Evolutionary conservation across 2,329 filamentous ascomycete species (phyloP).

Genomic region (Neofusicoccum kwambonambiense): DNA sequence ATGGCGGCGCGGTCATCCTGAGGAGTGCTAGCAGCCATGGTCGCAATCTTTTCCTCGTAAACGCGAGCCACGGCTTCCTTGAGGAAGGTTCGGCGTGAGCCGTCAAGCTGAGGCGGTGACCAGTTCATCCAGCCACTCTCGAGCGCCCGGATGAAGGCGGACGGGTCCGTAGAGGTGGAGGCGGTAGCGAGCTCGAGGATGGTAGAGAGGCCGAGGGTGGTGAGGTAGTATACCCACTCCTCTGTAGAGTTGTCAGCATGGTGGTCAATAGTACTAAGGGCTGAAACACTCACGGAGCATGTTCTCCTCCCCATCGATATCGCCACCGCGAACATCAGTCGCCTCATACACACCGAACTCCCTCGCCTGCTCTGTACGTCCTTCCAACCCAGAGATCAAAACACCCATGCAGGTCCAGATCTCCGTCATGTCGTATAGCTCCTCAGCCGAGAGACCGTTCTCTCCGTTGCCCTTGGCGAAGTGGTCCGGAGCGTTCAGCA

Average conservation of each 20-base stretch:
- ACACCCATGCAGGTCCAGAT: slow-evolving; percentile 62
- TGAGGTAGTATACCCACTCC: slow-evolving; percentile 61
- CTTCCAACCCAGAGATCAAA: slow-evolving; percentile 56
- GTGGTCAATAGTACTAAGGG: not conserved
- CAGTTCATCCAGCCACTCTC: slow-evolving; percentile 58
- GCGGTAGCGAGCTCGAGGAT: slow-evolving; percentile 52
- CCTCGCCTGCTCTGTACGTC: slow-evolving; percentile 54
- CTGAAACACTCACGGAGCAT: slow-evolving; percentile 48
- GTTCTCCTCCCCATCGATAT: slow-evolving; percentile 52
- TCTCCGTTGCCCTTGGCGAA: slow-evolving; percentile 57
- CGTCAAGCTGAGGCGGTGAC: slow-evolving; percentile 46
- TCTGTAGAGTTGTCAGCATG: slow-evolving; percentile 39
- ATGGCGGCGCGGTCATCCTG: slow-evolving; percentile 34
- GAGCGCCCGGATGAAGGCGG: slow-evolving; percentile 54
- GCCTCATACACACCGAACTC: slow-evolving; percentile 56
- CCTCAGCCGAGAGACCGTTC: slow-evolving; percentile 52
- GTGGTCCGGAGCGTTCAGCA: slow-evolving; percentile 54
- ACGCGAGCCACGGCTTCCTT: slow-evolving; percentile 60
- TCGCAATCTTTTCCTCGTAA: slow-evolving; percentile 54
- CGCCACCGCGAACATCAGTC: slow-evolving; percentile 45
- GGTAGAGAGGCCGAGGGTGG: slow-evolving; percentile 58
- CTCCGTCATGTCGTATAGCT: slow-evolving; percentile 65
- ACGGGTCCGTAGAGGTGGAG: slow-evolving; percentile 36
- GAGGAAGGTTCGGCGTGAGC: slow-evolving; percentile 57
- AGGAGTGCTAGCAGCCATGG: slow-evolving; percentile 31